Base-by-base conservation (phyloP, 2,329 filamentous ascomycete species). In the Apiospora sp. region DNA sequence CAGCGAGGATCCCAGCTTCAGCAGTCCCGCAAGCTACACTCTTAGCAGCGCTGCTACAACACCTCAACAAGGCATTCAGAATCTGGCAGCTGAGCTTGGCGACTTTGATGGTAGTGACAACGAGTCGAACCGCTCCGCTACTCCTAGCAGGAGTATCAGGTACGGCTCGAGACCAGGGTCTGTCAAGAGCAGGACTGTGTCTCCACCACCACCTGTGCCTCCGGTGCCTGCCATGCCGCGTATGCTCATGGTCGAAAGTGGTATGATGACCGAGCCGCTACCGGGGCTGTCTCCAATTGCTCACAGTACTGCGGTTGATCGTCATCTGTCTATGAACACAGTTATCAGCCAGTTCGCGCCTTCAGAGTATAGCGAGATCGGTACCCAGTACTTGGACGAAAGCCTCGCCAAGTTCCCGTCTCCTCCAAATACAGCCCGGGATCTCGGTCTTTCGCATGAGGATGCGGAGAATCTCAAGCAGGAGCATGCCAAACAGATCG, bases 81-180 rank as follows among this genome's bases (percentile, higher is more conserved):
- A 93, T 79, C 86, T 99, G 69, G 97, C 96, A 80, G 95, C 95
- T 54, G 96, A 99, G 82, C 88, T 99, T 58, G 94, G 93, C 71
- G 94, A 94, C 76, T 85, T 98, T 61, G 92, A 90, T 74, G 90
- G 91, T 75, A 92, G 93, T 76, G 93, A 94, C 74, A 93, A 94
- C 73, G 92, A 92, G 74, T 92, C 93, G 71, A 86, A 83, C 73
- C 79, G 83, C 41, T 86, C 85, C 24, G 87, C 84, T 37, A 91
- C 89, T 43, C 90, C 90, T 37, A 88, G 86, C 75, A 85, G 86
- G 49, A 86, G 85, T 73, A 77, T 83, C 30, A 30, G 27, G 27
- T 85, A 86, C 61, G 86, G 84, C 24, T 77, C 82, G 61, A 89
- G 87, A 7, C 87, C 88, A 30, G 85, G 81, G 37, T 89, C 88